Conservation (phyloP, 108 stramenopile species). For the Epipyxis sp. region DNA sequence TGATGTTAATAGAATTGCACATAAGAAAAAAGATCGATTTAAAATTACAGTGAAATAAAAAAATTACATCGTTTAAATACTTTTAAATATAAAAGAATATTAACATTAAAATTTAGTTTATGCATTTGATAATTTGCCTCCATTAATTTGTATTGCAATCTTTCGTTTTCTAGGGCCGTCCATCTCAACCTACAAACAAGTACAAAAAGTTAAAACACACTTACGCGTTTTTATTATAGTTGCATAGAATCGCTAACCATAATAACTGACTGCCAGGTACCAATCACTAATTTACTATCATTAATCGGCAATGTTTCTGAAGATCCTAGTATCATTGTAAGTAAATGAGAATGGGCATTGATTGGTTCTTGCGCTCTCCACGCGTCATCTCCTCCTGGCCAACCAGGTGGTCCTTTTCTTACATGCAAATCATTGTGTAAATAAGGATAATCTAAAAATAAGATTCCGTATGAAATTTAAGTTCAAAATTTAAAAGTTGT, state of each 20-base stretch:
- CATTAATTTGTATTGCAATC: background rate
- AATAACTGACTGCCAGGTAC: constrained; percentile 75
- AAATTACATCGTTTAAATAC: no score
- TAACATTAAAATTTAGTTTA: no score
- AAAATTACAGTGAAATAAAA: no score
- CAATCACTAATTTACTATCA: constrained; percentile 73
- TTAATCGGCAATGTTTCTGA: constrained; percentile 72
- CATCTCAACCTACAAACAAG: background rate
- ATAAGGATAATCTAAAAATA: constrained; percentile 57
- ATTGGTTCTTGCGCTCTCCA: constrained; percentile 84
- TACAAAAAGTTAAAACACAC: no score
- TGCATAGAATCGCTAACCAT: no score
- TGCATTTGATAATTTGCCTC: no score
- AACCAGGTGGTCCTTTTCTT: constrained; percentile 37
- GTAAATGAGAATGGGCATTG: constrained; percentile 78
- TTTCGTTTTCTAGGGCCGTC: background rate
- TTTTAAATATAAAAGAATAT: no score
- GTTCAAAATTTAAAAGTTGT: no score
- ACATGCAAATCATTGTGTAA: constrained; percentile 75
- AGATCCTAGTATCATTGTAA: constrained; percentile 71
- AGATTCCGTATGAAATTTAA: no score
- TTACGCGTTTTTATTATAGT: no score
- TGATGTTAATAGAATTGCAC: no score
- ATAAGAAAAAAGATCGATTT: no score
- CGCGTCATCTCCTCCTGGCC: constrained; percentile 52